Base-by-base conservation (phyloP, 2,329 filamentous ascomycete genomes). In the Lasiodiplodia sp. region DNA sequence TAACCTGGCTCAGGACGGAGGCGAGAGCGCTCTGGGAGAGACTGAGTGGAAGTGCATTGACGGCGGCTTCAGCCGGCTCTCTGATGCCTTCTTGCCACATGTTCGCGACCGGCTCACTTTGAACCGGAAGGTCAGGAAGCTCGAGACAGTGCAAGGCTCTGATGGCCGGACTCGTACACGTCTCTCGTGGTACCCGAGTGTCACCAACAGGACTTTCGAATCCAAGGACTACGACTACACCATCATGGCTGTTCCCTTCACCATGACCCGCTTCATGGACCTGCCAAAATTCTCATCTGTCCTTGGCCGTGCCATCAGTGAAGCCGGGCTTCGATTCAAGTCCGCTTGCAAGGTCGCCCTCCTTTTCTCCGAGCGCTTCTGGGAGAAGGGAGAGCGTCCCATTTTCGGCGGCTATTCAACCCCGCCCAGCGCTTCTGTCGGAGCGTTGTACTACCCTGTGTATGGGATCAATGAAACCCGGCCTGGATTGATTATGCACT, bases 241-340 rank as follows among this genome's bases (percentile, higher is more conserved):
- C 3, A 44, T 65, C 34, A 53, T 65, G 47, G 62, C 62, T 2
- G 34, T 65, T 6, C 62, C 62, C 0, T 65, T 65, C 10, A 65
- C 62, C 51, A 65, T 65, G 62, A 65, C 62, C 31, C 62, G 62
- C 21, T 65, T 65, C 14, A 65, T 65, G 62, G 31, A 53, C 23
- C 62, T 65, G 1, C 62, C 62, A 11, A 53, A 38, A 11, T 65
- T 65, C 10, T 55, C 62, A 8, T 53, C 62, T 7, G 31, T 55
- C 16, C 49, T 65, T 10, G 47, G 34, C 4, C 62, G 62, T 21
- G 49, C 62, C 31, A 53, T 40, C 49, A 44, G 62, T 23, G 62
- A 65, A 44, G 47, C 62, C 18, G 62, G 62, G 4, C 21, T 65
- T 12, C 62, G 62, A 6, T 65, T 53, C 62, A 65, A 65, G 31